Base-by-base conservation (phyloP, 140 eudicot species). In the Ambrosia hybrid region DNA sequence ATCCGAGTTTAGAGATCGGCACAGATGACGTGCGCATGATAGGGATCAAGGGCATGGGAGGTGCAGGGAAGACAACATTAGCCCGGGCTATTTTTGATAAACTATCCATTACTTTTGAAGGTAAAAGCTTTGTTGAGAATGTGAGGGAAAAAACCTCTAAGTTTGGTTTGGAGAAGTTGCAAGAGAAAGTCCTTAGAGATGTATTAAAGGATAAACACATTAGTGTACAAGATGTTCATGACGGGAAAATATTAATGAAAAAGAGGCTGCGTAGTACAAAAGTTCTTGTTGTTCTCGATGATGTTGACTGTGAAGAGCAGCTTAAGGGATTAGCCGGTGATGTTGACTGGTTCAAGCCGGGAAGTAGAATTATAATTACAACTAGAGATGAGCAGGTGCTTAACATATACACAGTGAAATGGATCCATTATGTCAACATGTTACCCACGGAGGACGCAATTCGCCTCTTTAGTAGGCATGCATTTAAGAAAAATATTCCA, bases 251-350 rank as follows among this genome's bases (percentile, higher is more conserved):
- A 5, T 46, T 15, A 2, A 68, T 57, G 49, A 68, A 9, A 9
- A 36, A 5, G 4, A 46, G 5, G 53, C 21, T 76, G 21, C 0
- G 12, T 6, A 0, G 59, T 16, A 68, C 34, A 16, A 58, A 76
- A 37, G 75, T 76, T 58, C 38, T 76, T 46, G 15, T 76, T 33
- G 61, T 76, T 45, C 70, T 76, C 9, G 80, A 76, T 13, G 75
- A 76, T 37, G 80, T 76, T 14, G 80, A 76, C 59, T 37, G 16
- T 6, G 1, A 33, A 26, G 55, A 68, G 34, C 70, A 76, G 48
- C 51, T 76, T 14, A 46, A 68, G 13, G 63, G 45, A 5, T 48
- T 76, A 68, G 80, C 80, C 2, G 55, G 75, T 9, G 57, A 30
- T 4, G 60, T 4, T 56, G 39, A 6, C 6, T 76, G 80, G 75